Evolutionary conservation across 140 eudicot species (phyloP).

Genomic region (Ambrosia hybrid): DNA sequence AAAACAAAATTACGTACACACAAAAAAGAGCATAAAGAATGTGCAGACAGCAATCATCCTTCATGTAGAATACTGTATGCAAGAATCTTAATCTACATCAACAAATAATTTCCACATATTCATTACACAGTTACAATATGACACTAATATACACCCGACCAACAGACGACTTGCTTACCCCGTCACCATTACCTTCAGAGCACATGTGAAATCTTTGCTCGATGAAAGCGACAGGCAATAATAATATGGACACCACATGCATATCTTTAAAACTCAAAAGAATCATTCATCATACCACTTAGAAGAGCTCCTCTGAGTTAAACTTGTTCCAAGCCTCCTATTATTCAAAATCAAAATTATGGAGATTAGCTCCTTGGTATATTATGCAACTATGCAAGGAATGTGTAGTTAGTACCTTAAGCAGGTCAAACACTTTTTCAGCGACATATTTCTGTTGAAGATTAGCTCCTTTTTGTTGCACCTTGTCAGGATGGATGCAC

Average conservation of each 20-base stretch:
- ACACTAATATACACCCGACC: constrained; percentile 32
- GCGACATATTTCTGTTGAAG: constrained; percentile 97
- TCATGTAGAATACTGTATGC: constrained; percentile 7
- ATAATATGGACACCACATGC: constrained; percentile 17
- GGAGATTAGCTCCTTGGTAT: constrained; percentile 4
- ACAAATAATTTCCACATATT: constrained; percentile 28
- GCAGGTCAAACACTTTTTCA: constrained; percentile 95
- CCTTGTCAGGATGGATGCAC: constrained; percentile 99
- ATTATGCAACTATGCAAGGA: not conserved
- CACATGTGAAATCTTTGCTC: constrained; percentile 17
- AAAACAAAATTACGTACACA: constrained; percentile 20
- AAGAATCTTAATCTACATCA: constrained; percentile 32
- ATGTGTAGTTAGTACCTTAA: constrained; percentile 56
- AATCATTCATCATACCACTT: constrained; percentile 9
- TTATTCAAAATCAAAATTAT: constrained; percentile 15
- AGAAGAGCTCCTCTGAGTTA: constrained; percentile 44
- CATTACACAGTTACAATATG: constrained; percentile 14
- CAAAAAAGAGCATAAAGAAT: constrained; percentile 22
- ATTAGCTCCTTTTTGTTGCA: constrained; percentile 96
- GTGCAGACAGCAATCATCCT: constrained; percentile 22
- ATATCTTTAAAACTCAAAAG: constrained; percentile 15
- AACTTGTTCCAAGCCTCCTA: constrained; percentile 45
- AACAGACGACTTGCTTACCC: constrained; percentile 26
- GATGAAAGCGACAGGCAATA: not conserved
- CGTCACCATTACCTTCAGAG: constrained; percentile 7